Conservation (phyloP, 2,329 filamentous ascomycete species). For the Aspergillus calidoustus region DNA sequence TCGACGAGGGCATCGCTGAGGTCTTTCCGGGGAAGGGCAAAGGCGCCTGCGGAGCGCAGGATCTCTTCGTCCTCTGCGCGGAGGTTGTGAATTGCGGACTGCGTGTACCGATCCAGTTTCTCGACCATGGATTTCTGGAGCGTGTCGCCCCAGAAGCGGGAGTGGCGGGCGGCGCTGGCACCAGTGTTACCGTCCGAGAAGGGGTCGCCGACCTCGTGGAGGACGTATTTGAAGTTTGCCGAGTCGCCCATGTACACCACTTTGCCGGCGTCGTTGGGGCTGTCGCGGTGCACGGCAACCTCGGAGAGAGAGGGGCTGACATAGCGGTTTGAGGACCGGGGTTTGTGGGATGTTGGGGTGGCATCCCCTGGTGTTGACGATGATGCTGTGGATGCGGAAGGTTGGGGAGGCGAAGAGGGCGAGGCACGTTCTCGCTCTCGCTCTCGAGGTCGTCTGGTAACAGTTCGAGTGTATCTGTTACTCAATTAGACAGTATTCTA, state of each 20-base stretch:
- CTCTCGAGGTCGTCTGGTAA: background rate
- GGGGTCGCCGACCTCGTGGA: constrained; percentile 3
- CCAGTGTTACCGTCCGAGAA: background rate
- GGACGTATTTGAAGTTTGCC: constrained; percentile 4
- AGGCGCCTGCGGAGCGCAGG: background rate
- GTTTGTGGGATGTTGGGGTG: background rate
- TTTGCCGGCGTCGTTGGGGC: constrained; percentile 1
- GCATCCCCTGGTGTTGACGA: background rate
- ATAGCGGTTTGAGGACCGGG: background rate
- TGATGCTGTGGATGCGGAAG: background rate
- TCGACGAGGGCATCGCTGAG: background rate
- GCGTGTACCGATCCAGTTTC: background rate
- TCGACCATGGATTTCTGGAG: constrained; percentile 3
- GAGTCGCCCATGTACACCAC: constrained; percentile 8
- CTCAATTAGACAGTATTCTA: background rate
- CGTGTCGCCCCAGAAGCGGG: constrained; percentile 4
- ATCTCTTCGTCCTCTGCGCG: background rate
- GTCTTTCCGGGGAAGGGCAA: background rate
- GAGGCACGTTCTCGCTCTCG: background rate
- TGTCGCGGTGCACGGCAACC: background rate
- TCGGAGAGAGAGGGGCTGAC: constrained; percentile 2
- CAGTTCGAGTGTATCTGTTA: background rate
- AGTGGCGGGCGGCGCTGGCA: background rate
- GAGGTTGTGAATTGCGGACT: background rate
- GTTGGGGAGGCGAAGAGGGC: background rate